Evolutionary conservation across 352 stramenopile species (phyloP).

Genomic region (Bremia lactucae): DNA sequence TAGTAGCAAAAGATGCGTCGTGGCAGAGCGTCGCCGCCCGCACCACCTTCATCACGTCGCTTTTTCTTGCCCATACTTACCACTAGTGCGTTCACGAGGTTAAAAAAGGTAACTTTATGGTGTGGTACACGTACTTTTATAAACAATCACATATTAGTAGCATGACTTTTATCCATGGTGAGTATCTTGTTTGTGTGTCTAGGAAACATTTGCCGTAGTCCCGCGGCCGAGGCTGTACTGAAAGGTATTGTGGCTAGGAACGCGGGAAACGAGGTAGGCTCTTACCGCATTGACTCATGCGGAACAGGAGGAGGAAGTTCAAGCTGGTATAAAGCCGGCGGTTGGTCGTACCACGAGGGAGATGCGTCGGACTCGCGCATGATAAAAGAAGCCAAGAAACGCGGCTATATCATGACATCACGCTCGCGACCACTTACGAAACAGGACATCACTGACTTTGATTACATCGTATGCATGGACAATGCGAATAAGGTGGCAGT

Average conservation of each 20-base stretch:
- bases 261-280: conserved; percentile 7
- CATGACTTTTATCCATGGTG: conserved; percentile 26
- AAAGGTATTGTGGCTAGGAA: conserved; percentile 54
- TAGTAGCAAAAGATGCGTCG: conserved; percentile 89
- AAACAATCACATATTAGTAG: too few relatives aligned
- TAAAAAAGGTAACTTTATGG: too few relatives aligned
- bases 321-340: conserved; percentile 63
- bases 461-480: conserved; percentile 88
- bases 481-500: conserved; percentile 75
- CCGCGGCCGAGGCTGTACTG: conserved; percentile 74
- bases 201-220: conserved; percentile 85
- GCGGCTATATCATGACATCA: conserved; percentile 73
- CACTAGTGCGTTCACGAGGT: conserved; percentile 3
- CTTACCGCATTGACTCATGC: conserved; percentile 73
- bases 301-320: conserved; percentile 76
- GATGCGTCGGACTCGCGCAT: conserved; percentile 77
- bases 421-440: conserved; percentile 59
- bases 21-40: conserved; percentile 20
- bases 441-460: conserved; percentile 69
- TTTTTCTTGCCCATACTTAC: conserved; percentile 78
- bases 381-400: conserved; percentile 75
- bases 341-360: conserved; percentile 83
- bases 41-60: conserved; percentile 54
- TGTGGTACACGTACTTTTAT: too few relatives aligned
- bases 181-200: conserved; percentile 86